Evolutionary conservation across 78 protist genomes (phyloP).

Genomic region (Diacronema lutheri): DNA sequence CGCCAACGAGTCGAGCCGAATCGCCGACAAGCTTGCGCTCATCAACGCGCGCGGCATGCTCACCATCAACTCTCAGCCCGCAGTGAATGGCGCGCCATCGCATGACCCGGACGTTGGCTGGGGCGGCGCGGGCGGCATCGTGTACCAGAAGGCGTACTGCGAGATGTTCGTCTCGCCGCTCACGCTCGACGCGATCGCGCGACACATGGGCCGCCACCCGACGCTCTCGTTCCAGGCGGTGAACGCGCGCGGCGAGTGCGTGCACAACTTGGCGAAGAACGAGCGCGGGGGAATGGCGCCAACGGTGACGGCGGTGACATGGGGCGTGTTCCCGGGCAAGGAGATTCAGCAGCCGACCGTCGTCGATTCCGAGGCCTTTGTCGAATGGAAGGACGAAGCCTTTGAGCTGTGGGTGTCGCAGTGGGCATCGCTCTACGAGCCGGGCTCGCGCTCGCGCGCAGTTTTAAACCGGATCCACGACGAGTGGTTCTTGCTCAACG

Average conservation of each 20-base stretch:
- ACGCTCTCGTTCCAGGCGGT: conserved; percentile 73
- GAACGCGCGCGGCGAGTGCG: conserved; percentile 41
- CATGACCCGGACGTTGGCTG: conserved; percentile 81
- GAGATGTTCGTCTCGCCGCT: conserved; percentile 84
- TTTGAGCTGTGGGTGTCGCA: conserved; percentile 75
- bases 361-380: conserved; percentile 78
- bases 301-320: conserved; percentile 48
- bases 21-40: conserved; percentile 39
- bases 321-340: conserved; percentile 95
- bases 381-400: conserved; percentile 90
- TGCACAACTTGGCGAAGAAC: neutral
- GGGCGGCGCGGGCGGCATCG: conserved; percentile 88
- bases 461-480: conserved; percentile 61
- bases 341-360: conserved; percentile 93
- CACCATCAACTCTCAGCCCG: conserved; percentile 93
- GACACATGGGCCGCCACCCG: conserved; percentile 41
- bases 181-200: neutral
- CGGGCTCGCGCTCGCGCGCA: conserved; percentile 8
- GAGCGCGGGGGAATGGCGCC: conserved; percentile 68
- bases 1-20: conserved; percentile 61
- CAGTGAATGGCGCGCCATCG: conserved; percentile 82
- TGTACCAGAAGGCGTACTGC: conserved; percentile 92
- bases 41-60: conserved; percentile 76
- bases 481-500: conserved; percentile 66
- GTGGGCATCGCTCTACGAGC: conserved; percentile 64